A percentile compares a stretch with the other conserved stretches of the same genome.
phyloP scores from a whole-genome alignment of 73 alveolate species.

The Paramecium biaurelia region DNA sequence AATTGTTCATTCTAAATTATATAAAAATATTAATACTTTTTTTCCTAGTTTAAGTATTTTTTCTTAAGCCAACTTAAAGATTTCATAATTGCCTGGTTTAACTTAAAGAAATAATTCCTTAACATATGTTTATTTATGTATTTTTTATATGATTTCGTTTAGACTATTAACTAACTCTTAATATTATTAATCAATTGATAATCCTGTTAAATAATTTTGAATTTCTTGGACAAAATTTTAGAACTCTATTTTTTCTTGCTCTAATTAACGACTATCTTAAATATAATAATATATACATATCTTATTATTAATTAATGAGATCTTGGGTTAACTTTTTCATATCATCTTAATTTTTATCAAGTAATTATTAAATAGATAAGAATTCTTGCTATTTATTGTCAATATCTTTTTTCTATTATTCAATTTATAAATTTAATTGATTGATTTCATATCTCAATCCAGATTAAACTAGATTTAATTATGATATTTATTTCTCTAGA shows the following conservation, averaged over 20 bases:
- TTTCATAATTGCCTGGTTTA: not conserved
- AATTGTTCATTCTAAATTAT: slow-evolving; percentile 1
- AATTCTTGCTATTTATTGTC: not conserved
- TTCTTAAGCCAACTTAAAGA: not conserved
- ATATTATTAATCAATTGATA: not conserved
- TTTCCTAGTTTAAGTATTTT: not conserved
- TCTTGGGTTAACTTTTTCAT: not conserved
- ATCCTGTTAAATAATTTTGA: not conserved
- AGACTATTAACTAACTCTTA: not conserved
- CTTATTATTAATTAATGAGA: not conserved
- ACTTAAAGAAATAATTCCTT: not conserved
- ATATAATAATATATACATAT: not conserved
- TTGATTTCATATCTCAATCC: not conserved
- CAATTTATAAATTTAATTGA: not conserved
- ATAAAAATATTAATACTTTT: not conserved
- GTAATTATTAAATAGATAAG: not conserved
- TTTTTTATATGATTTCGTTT: not conserved
- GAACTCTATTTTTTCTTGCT: not conserved
- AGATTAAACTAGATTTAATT: not conserved
- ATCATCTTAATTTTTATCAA: not conserved
- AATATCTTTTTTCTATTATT: not conserved
- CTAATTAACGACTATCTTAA: not conserved
- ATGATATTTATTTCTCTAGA: not conserved
- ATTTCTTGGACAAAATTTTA: not conserved
- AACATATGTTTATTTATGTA: not conserved